Evolutionary conservation across 352 stramenopile species (phyloP).

Genomic region (Phytophthora parvispora): DNA sequence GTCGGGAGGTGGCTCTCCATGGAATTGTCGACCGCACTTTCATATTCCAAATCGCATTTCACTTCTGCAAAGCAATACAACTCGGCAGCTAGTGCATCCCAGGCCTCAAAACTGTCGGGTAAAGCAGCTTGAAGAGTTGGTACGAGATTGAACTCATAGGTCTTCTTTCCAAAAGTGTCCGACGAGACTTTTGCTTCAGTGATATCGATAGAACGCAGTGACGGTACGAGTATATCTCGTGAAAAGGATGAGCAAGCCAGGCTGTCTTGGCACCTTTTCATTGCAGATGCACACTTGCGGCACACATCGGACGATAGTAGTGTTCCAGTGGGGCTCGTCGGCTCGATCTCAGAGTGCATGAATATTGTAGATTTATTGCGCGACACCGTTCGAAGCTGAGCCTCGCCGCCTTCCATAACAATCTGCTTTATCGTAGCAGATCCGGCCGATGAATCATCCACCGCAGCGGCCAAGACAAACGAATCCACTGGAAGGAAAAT

Average conservation of each 20-base stretch:
- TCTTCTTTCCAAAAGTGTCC: not conserved
- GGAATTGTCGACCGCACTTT: not conserved
- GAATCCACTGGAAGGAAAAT: constrained; percentile 7
- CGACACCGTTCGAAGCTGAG: constrained; percentile 11
- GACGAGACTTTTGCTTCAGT: not conserved
- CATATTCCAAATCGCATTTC: not conserved
- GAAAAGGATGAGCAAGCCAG: not conserved
- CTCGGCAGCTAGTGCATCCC: not conserved
- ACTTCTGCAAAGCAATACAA: not conserved
- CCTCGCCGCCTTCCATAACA: constrained; percentile 19
- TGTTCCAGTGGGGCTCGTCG: not conserved
- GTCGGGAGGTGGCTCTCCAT: not conserved
- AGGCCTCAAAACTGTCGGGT: not conserved
- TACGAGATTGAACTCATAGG: not conserved
- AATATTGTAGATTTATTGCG: constrained; percentile 10
- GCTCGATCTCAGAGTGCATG: not conserved
- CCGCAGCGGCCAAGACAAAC: constrained; percentile 5
- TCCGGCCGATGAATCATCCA: not conserved
- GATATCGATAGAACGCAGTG: not conserved
- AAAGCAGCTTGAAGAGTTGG: not conserved
- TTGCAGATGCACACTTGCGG: not conserved
- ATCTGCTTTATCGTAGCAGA: constrained; percentile 10
- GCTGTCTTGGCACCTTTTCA: not conserved
- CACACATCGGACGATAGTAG: not conserved
- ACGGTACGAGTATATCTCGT: not conserved